These are phyloP conservation scores for Urtica urens DNA, from an alignment of 306 rosid genomes.

Conservation along the genomic window DNA sequence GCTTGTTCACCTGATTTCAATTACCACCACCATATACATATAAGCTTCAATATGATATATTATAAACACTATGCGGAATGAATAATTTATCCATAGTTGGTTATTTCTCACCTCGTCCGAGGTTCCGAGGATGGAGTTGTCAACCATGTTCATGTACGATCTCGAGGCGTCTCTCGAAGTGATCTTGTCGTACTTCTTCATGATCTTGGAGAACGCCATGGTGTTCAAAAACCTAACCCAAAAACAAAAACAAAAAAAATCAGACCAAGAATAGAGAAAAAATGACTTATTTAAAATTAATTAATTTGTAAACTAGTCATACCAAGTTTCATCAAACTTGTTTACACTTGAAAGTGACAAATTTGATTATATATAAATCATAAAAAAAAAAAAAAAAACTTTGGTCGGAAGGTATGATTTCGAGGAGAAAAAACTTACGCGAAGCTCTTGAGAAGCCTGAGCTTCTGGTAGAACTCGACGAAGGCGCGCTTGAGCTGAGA, in stretches of 20 bases:
- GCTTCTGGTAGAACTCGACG: conserved; percentile 51
- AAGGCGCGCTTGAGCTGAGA: conserved; percentile 39
- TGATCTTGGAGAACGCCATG: conserved; percentile 67
- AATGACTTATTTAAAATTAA: too few species aligned
- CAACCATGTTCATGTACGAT: conserved; percentile 58
- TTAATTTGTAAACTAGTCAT: too few species aligned
- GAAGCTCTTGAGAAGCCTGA: conserved; percentile 53
- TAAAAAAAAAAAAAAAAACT: too few species aligned
- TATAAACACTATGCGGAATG: background rate
- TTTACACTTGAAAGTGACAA: too few species aligned
- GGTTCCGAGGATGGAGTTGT: conserved; percentile 50
- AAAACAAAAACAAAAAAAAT: background rate
- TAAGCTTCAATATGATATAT: background rate
- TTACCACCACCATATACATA: too few species aligned
- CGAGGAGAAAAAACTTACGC: conserved; percentile 14
- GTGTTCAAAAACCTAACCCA: conserved; percentile 38
- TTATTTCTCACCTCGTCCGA: conserved; percentile 49
- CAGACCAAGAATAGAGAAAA: too few species aligned
- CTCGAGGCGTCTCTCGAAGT: conserved; percentile 46
- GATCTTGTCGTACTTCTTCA: conserved; percentile 78
- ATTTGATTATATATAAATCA: too few species aligned
- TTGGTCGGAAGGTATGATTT: too few species aligned
- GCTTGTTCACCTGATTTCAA: conserved; percentile 23
- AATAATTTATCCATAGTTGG: background rate
- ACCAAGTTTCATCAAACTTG: background rate